A percentile compares a stretch with the other conserved stretches of the same genome.
phyloP scores from a whole-genome alignment of 2,329 filamentous ascomycete genomes.

The Fusarium ramigenum region DNA sequence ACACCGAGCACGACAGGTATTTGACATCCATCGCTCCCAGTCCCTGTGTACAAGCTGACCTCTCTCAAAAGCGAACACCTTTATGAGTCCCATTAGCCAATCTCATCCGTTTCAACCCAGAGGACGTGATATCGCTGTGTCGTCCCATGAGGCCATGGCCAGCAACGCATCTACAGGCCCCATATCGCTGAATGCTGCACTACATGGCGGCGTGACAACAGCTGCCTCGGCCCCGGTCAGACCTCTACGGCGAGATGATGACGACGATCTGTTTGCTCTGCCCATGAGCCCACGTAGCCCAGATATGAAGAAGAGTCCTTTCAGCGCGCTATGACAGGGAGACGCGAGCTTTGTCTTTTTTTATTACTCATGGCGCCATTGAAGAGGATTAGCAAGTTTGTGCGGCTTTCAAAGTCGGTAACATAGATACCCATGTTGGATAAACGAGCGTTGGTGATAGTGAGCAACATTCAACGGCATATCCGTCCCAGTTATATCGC shows the following conservation, averaged over 20 bases:
- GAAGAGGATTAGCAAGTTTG: not conserved
- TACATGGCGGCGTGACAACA: slow-evolving; percentile 37
- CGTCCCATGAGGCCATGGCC: slow-evolving; percentile 48
- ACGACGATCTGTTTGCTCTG: slow-evolving; percentile 87
- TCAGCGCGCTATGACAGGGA: slow-evolving; percentile 60
- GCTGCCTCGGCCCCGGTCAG: slow-evolving; percentile 29
- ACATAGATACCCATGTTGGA: slow-evolving; percentile 33
- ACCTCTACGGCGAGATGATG: slow-evolving; percentile 47
- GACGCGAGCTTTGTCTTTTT: not conserved
- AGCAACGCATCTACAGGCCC: slow-evolving; percentile 35
- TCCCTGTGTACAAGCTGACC: slow-evolving; percentile 29
- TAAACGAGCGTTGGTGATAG: slow-evolving; percentile 21
- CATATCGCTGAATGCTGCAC: slow-evolving; percentile 49
- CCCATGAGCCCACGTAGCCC: slow-evolving; percentile 88
- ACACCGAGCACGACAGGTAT: slow-evolving; percentile 62
- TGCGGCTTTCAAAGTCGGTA: slow-evolving; percentile 1
- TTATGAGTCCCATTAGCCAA: slow-evolving; percentile 47
- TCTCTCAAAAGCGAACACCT: slow-evolving; percentile 47
- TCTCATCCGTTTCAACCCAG: slow-evolving; percentile 46
- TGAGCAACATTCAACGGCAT: not conserved
- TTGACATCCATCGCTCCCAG: not conserved
- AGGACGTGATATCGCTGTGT: slow-evolving; percentile 48
- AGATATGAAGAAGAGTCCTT: slow-evolving; percentile 86
- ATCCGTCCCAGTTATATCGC: not conserved
- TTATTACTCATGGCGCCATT: not conserved